Conservation (phyloP, 805 yeast genomes). For the Suhomyces sp. region DNA sequence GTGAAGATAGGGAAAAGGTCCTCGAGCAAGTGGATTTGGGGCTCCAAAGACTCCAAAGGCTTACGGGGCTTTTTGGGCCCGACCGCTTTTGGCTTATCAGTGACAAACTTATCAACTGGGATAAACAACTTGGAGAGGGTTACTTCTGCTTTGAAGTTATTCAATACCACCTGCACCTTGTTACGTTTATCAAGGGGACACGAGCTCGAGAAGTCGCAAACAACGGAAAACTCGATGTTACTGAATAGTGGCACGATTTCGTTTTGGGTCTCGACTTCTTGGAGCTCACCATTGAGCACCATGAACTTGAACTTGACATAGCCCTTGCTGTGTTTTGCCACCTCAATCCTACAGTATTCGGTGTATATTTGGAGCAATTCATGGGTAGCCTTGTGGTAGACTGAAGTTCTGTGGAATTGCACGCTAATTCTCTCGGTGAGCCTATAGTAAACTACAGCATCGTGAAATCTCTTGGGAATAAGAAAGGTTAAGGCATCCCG, state of each 20-base stretch:
- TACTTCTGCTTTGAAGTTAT: slow-evolving; percentile 12
- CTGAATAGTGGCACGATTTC: slow-evolving; percentile 20
- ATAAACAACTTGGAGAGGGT: slow-evolving; percentile 9
- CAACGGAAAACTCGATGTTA: slow-evolving; percentile 21
- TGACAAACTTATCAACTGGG: slow-evolving; percentile 5
- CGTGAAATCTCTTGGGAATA: slow-evolving; percentile 18
- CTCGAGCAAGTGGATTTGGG: neutral
- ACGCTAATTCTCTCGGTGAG: slow-evolving; percentile 24
- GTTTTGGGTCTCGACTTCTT: slow-evolving; percentile 8
- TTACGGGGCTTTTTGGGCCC: neutral
- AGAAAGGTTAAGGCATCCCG: neutral
- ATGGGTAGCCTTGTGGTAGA: slow-evolving; percentile 9
- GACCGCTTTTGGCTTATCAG: neutral
- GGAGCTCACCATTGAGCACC: slow-evolving; percentile 21
- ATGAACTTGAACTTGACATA: slow-evolving; percentile 14
- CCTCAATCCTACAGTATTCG: neutral
- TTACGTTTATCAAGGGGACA: slow-evolving; percentile 9
- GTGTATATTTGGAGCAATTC: slow-evolving; percentile 4
- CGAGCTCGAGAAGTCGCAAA: slow-evolving; percentile 19
- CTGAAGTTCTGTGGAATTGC: slow-evolving; percentile 17
- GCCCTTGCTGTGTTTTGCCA: slow-evolving; percentile 1
- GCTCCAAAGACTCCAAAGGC: neutral
- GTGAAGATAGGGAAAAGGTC: neutral
- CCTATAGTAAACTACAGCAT: slow-evolving; percentile 15
- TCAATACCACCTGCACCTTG: slow-evolving; percentile 10